Evolutionary conservation across 169 alveolate species (phyloP), one percentile per base, ranked within the genome.

Genomic region (Plasmodium vivax): DNA sequence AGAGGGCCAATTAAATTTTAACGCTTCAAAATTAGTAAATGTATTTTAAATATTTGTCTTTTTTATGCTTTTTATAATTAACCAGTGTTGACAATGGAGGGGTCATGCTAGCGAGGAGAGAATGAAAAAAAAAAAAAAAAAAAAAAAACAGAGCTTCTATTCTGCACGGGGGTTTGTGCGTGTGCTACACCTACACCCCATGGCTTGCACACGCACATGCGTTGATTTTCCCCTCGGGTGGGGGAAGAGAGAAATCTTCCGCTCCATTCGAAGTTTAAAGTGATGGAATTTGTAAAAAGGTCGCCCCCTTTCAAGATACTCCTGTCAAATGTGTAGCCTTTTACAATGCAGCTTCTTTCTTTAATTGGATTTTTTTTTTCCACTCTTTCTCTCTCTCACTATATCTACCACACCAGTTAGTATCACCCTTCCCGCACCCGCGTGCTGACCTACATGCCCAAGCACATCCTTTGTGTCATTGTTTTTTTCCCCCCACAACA

Each of bases 1-100:
- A 30, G 58, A 87, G 47, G 71, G 75, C 34, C 32, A 58, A 56
- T 56, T 75, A 36, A 87, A 56, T 41, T n/a, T 32, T 77, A 77
- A 54, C 23, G 38, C 16, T 34, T 34, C 77, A 85, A 85, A 74
- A 85, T 85, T 85, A 73, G 79, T 19, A 68, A 34, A 84, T 68
- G 73, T 54, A 74, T 85, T 73, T 85, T 73, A 85, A 85, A 54
- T 23, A 56, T 85, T 84, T 85, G 85, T 85, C 43, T 85, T 74
- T 72, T 85, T 85, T 41, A 84, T 68, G 84, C 16, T 84, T 84
- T 73, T 34, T 51, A 73, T 23, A 74, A 85, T 7, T 84, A 71
- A 32, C 27, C 32, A 45, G 47, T 72, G 32, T 85, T 85, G 62
- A 45, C 47, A 3, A 14, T 51, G 12, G 62, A 14, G 14, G 62